Evolutionary conservation across 306 rosid species (phyloP), one percentile per base, ranked within the genome.

Genomic region (Ormosia semicastrata): DNA sequence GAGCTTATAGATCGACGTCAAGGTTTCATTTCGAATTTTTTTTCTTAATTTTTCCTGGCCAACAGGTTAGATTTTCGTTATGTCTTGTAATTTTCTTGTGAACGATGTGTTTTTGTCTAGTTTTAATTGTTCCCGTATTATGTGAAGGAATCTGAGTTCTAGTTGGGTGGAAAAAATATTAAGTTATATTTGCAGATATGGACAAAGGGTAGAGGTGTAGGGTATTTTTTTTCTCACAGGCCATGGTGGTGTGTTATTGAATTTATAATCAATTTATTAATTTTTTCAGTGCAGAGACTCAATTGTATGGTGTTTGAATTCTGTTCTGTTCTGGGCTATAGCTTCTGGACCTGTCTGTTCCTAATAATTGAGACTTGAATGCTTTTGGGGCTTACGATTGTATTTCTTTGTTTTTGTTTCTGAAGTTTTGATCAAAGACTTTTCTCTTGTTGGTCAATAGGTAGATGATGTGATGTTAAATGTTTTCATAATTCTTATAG

Each of bases 1-100:
- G 89, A 88, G 86, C 87, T 84, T 77, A 11, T 81, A 84, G 87
- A 89, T 88, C 91, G 82, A 77, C 68, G 64, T 62, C 53, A 24
- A 78, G 76, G 89, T 84, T 88, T 88, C 79, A 53, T 74, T 88
- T 90, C 75, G 69, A 18, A 24, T 24, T 24, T 33, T 43, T 72
- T 50, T 46, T 60, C 85, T 32, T 75, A 39, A 9, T 77, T 43
- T 36, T 70, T 52, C 43, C 81, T 37, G 41, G 41, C 69, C 44
- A 30, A 32, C 79, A 85, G 91, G 93, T 91, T 67, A 78, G 87
- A 80, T 43, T 54, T 56, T 66, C 33, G 33, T 53, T 29, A 47
- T 63, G 6, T 75, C 30, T 74, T 30, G 49, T 62, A 49, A 71
- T 62, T 70, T 53, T 63, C 24, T 4, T 7, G 36, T 52, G 17